Percentiles rank a stretch among this genome's conserved stretches.
phyloP scores from a whole-genome alignment of 495 filamentous ascomycete genomes.

The Penicillium odoratum region DNA sequence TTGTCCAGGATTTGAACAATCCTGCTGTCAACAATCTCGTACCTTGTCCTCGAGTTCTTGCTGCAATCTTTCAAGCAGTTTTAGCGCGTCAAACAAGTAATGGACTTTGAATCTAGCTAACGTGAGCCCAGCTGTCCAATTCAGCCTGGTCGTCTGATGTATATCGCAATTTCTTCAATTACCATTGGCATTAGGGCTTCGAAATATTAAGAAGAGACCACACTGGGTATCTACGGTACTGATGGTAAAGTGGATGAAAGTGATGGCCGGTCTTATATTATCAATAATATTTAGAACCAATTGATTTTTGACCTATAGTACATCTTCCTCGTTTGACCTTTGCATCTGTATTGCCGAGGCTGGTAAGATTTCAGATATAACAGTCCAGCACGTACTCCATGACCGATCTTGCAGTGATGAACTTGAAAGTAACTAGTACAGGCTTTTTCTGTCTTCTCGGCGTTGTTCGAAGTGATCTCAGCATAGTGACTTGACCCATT shows the following conservation, averaged over 20 bases:
- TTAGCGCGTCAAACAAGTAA: too few species aligned
- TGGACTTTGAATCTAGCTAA: slow-evolving; percentile 33
- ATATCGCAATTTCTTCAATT: slow-evolving; percentile 74
- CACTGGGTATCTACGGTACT: slow-evolving; percentile 63
- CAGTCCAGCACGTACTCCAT: not conserved
- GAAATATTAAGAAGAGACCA: slow-evolving; percentile 67
- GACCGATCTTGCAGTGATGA: not conserved
- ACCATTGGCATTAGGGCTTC: slow-evolving; percentile 69
- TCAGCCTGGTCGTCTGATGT: slow-evolving; percentile 66
- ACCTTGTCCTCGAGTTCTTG: too few species aligned
- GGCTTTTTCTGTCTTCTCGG: not conserved
- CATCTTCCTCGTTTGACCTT: not conserved
- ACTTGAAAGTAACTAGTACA: not conserved
- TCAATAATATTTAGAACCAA: not conserved
- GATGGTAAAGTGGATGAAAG: slow-evolving; percentile 22
- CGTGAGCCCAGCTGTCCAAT: slow-evolving; percentile 44
- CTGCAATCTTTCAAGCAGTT: too few species aligned
- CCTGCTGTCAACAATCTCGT: too few species aligned
- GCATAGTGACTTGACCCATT: not conserved
- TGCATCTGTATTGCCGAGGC: not conserved
- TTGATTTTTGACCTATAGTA: not conserved
- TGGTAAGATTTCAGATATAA: not conserved
- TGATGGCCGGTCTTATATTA: not conserved
- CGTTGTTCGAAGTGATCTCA: not conserved
- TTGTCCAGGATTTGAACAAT: too few species aligned